Percentiles rank a stretch among this genome's conserved stretches.
phyloP scores from a whole-genome alignment of 495 filamentous ascomycete genomes.

The Aspergillus ellipticus region DNA sequence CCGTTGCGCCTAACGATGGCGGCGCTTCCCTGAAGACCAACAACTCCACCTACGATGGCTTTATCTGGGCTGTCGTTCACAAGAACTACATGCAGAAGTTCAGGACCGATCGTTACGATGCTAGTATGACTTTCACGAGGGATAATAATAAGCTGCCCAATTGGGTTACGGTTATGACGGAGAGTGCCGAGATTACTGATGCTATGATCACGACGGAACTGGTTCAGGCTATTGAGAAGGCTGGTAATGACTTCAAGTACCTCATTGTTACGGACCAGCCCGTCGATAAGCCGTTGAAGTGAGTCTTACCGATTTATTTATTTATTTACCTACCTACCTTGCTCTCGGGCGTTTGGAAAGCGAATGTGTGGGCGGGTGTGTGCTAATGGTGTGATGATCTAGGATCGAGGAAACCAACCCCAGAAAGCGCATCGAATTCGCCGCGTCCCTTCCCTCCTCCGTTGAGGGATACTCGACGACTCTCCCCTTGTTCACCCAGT shows the following conservation, averaged over 20 bases:
- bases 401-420: slow-evolving; percentile 83
- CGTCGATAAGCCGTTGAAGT: slow-evolving; percentile 84
- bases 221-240: slow-evolving; percentile 71
- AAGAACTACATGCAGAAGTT: slow-evolving; percentile 89
- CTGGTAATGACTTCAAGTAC: slow-evolving; percentile 81
- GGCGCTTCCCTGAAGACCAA: slow-evolving; percentile 46
- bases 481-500: slow-evolving; percentile 73
- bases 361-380: background rate
- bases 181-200: slow-evolving; percentile 94
- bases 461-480: slow-evolving; percentile 58
- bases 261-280: slow-evolving; percentile 90
- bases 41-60: slow-evolving; percentile 81
- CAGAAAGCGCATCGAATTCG: slow-evolving; percentile 81
- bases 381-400: background rate
- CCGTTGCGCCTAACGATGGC: slow-evolving; percentile 50
- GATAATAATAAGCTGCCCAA: slow-evolving; percentile 85
- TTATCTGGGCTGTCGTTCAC: slow-evolving; percentile 93
- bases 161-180: slow-evolving; percentile 94
- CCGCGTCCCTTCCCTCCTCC: slow-evolving; percentile 63
- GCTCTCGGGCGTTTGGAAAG: too few relatives aligned
- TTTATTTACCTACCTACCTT: too few relatives aligned
- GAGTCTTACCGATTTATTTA: slow-evolving; percentile 26
- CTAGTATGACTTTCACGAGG: slow-evolving; percentile 86
- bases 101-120: slow-evolving; percentile 89
- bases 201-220: slow-evolving; percentile 78